Base-by-base conservation (phyloP, 257 asterid genomes). In the Ophiorrhiza pumila region DNA sequence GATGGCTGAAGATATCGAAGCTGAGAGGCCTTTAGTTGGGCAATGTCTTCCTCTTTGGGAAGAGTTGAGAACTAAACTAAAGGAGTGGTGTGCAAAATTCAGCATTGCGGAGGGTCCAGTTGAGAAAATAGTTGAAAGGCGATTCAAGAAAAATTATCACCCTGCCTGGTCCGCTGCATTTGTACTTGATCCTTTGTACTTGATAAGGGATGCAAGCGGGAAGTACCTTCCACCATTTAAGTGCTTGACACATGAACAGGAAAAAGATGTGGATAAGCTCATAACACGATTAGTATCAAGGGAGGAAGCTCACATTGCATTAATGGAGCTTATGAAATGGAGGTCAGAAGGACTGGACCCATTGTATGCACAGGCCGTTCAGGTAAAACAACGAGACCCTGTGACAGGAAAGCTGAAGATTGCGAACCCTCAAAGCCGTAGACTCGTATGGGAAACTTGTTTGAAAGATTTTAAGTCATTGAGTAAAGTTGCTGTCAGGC, bases 321-420 rank as follows among this genome's bases (percentile, higher is more conserved):
- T 92, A 34, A 85, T 84, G 97, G 97, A 92, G 53, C 96, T 92
- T 47, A 88, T 84, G 97, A 92, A 85, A 80, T 92, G 97, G 97
- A 83, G 95, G 65, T 84, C 95, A 4, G 96, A 92, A 77, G 96
- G 96, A 43, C 65, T 92, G 15, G 97, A 92, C 74, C 97, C 97
- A 0, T 68, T 92, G 42, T 92, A 92, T 25, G 97, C 97, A 15
- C 96, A 85, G 74, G 97, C 97, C 0, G 97, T 92, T 62, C 97
- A 92, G 84, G 83, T 92, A 22, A 92, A 85, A 81, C 91, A 85
- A 68, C 83, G 78, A 52, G 95, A 92, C 68, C 95, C 89, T 0
- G 73, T 69, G n/a, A 87, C 97, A 0, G 97, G 97, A 39, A 87
- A 89, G 76, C 86, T 92, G 95, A 92, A 77, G 82, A 81, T 87